Conservation (phyloP, 768 basidiomycete genomes). For the Melanogaster broomeanus region DNA sequence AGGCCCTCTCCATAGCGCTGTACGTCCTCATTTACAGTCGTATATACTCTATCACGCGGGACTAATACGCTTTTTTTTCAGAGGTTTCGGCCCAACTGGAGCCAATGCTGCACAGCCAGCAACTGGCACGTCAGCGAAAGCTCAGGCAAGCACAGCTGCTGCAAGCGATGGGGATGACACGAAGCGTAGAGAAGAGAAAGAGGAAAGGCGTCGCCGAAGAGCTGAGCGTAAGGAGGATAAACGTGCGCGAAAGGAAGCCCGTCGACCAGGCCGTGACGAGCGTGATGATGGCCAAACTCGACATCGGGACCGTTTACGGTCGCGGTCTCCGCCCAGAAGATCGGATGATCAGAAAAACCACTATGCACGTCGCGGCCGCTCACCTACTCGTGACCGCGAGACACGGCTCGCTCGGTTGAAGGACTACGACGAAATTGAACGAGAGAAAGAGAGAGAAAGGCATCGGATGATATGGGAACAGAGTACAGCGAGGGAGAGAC, state of each 20-base stretch:
- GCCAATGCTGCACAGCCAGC: slow-evolving; percentile 29
- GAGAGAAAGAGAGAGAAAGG: slow-evolving; percentile 36
- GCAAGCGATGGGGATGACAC: slow-evolving; percentile 31
- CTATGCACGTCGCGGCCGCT: slow-evolving; percentile 29
- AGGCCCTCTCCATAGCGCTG: slow-evolving; percentile 83
- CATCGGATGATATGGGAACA: slow-evolving; percentile 56
- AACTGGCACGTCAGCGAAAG: slow-evolving; percentile 16
- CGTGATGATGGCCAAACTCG: slow-evolving; percentile 26
- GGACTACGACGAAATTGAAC: slow-evolving; percentile 30
- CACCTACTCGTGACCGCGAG: slow-evolving; percentile 25
- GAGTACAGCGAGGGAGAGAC: slow-evolving; percentile 42
- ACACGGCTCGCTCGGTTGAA: slow-evolving; percentile 16
- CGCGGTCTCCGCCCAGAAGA: slow-evolving; percentile 35
- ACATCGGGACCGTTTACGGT: slow-evolving; percentile 33
- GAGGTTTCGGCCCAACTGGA: slow-evolving; percentile 70
- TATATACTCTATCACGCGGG: not conserved
- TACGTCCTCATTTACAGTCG: slow-evolving; percentile 35
- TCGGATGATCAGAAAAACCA: slow-evolving; percentile 13
- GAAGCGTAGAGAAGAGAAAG: slow-evolving; percentile 39
- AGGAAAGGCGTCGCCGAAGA: slow-evolving; percentile 53
- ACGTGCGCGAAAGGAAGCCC: slow-evolving; percentile 54
- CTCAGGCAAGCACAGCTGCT: slow-evolving; percentile 13
- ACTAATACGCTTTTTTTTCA: slow-evolving; percentile 32
- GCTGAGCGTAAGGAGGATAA: slow-evolving; percentile 62
- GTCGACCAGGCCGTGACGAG: slow-evolving; percentile 38